A percentile compares a stretch with the other conserved stretches of the same genome.
phyloP scores from a whole-genome alignment of 1,139 yeast species.

The Schwanniomyces etchellsii region DNA sequence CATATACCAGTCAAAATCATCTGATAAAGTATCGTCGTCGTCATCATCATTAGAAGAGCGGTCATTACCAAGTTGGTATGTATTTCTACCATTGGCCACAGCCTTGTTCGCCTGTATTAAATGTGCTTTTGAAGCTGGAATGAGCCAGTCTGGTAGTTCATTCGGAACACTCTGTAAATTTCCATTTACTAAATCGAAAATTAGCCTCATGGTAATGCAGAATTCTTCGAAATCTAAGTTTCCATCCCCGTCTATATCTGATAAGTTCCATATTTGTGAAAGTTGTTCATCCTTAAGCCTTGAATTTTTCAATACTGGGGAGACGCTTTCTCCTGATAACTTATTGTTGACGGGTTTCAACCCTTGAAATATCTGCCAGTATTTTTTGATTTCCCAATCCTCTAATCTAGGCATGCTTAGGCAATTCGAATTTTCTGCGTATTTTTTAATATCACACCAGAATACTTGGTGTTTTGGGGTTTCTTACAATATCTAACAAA shows the following conservation, averaged over 20 bases:
- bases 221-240: constrained; percentile 92
- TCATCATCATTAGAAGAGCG: constrained; percentile 46
- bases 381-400: constrained; percentile 92
- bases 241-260: constrained; percentile 93
- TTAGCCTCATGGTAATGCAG: constrained; percentile 93
- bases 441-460: too few relatives aligned
- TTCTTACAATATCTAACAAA: too few relatives aligned
- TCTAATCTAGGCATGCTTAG: constrained; percentile 58
- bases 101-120: constrained; percentile 78
- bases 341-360: constrained; percentile 74
- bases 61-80: constrained; percentile 10
- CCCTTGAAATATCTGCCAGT: constrained; percentile 95
- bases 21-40: constrained; percentile 49
- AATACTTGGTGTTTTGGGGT: too few relatives aligned
- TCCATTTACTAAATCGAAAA: constrained; percentile 86
- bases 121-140: constrained; percentile 85
- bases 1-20: constrained; percentile 93
- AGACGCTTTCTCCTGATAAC: constrained; percentile 78
- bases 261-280: constrained; percentile 82
- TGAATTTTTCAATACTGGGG: constrained; percentile 84
- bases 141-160: constrained; percentile 81
- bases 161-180: constrained; percentile 58
- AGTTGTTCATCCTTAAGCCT: constrained; percentile 71
- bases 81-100: constrained; percentile 30
- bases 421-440: neutral